Evolutionary conservation across 352 stramenopile genomes (phyloP), one percentile per base, ranked within the genome.

Genomic region (Pythium phragmitis): DNA sequence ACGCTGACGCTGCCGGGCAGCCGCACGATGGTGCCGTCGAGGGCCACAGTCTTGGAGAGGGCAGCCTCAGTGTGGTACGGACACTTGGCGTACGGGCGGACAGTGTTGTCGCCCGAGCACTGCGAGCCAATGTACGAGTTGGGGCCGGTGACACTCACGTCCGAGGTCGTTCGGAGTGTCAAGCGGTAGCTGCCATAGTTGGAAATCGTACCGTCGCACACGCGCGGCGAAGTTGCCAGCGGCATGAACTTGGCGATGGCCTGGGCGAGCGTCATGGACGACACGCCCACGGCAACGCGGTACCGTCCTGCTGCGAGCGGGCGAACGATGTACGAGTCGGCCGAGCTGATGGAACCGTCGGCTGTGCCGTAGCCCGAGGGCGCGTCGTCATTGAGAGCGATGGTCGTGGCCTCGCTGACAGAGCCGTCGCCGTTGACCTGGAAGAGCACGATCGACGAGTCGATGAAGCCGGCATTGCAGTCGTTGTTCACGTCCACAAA

Each of bases 131-230:
- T 90, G 75, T 90, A 89, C 50, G 60, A 80, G 16, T 68, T 69
- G 2, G 77, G 77, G 1, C 67, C 57, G 12, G 45, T 56, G 14
- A 76, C 76, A 7, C 60, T 69, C 33, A 89, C 61, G 1, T 60
- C 57, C 4, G 67, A 69, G 0, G 60, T 72, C 16, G 75, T 77
- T 0, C 68, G 76, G 61, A 90, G 73, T 0, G 80, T 89, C 13
- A 89, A 62, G 9, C 76, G 72, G 59, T 90, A 90, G 72, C 51
- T 92, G 34, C 83, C 83, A 45, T 87, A 90, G 60, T 86, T 89
- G 19, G 79, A 87, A 12, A 82, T 69, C n/a, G 54, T 52, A 2
- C 68, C 52, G 42, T 76, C 68, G 66, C 83, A 89, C 34, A 87
- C 68, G 6, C 70, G 75, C 14, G 86, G 71, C 11, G 57, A 53